Evolutionary conservation across 2,329 filamentous ascomycete genomes (phyloP).

Genomic region (Paecilomyces variotii): DNA sequence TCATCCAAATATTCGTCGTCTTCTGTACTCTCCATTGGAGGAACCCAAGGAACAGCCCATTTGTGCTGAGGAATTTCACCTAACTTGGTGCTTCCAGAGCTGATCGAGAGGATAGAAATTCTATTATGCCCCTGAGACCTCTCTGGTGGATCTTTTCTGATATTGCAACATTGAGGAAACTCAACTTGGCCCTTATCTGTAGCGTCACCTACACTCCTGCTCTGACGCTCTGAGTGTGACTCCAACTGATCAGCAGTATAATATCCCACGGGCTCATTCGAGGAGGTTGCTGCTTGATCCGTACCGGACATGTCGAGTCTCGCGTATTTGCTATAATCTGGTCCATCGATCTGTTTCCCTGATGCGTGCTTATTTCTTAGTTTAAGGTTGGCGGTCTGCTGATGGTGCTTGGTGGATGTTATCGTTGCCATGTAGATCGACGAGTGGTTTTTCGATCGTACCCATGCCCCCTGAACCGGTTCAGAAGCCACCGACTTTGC

Average conservation of each 20-base stretch:
- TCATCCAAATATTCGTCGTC: not conserved
- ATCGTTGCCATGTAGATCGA: not conserved
- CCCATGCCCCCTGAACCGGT: conserved; percentile 2
- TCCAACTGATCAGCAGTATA: too few species aligned
- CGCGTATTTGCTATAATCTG: too few species aligned
- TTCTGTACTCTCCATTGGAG: conserved; percentile 1
- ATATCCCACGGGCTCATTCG: not conserved
- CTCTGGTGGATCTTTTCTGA: not conserved
- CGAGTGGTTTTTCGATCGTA: conserved; percentile 4
- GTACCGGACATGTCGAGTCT: too few species aligned
- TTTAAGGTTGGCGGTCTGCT: too few species aligned
- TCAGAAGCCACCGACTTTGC: not conserved
- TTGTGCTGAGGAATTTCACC: conserved; percentile 7
- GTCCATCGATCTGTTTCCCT: too few species aligned
- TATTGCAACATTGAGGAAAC: too few species aligned
- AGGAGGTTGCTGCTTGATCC: not conserved
- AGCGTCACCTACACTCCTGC: too few species aligned
- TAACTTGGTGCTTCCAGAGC: conserved; percentile 6
- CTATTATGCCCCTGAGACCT: not conserved
- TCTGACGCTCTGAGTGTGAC: too few species aligned
- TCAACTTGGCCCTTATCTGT: too few species aligned
- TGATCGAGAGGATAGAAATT: conserved; percentile 4
- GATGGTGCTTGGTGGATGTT: not conserved
- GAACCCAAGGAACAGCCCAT: conserved; percentile 4
- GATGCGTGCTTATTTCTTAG: too few species aligned